Evolutionary conservation across 257 asterid species (phyloP), one percentile per base, ranked within the genome.

Genomic region (Plantago elongata): DNA sequence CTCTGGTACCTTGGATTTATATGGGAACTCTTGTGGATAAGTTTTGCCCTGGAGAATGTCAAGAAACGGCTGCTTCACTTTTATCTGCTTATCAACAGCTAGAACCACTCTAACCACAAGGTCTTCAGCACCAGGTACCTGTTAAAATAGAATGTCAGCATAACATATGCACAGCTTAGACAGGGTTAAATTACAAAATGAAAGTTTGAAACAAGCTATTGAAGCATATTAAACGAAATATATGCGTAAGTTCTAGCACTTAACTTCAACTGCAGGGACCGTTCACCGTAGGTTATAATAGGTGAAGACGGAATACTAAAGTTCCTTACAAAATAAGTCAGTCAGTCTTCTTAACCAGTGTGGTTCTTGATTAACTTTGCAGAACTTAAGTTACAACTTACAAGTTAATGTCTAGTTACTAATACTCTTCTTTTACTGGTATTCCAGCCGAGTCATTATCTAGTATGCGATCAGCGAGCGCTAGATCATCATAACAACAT

Each of bases 21-120:
- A 86, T 27, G 78, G 83, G 63, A 84, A 86, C 76, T 84, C 94
- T 14, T 72, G 50, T 30, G 95, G 95, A 71, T 81, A 89, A 54
- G 65, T 64, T 72, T 73, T 77, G 30, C 61, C 74, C 7, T 74
- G 87, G 73, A 82, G 74, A 55, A 89, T 75, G 72, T 86, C 83
- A 30, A 86, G 63, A 69, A 82, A 84, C 65, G 69, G 79, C 79
- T 77, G 81, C 63, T 78, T 82, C 74, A 89, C 95, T 84, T 72
- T 67, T 74, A 89, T 30, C 48, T 61, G 63, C 72, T 75, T 86
- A 64, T 73, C 54, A 55, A 66, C 77, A 45, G 87, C 71, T 67
- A 77, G 71, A 57, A 86, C 94, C 71, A 84, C 93, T 61, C 94
- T 84, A 63, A 89, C 84, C 49, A 69, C 71, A 62, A 89, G 89